Conservation (phyloP, 2,329 filamentous ascomycete species). For the Epichloe amarillans region DNA sequence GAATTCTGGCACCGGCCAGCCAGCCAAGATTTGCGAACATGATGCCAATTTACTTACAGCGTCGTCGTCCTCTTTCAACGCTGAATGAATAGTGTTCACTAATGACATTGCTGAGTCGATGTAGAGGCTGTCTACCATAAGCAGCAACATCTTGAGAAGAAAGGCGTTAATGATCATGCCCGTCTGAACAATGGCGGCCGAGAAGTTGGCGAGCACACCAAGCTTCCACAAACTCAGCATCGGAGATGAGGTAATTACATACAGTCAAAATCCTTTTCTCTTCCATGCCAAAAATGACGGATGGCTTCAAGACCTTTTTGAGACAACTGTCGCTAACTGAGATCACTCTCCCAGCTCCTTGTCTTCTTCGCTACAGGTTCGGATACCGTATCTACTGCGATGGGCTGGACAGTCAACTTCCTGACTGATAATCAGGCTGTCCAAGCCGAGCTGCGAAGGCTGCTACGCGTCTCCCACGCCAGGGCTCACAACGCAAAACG, state of each 20-base stretch:
- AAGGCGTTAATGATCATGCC: neutral
- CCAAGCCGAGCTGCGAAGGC: slow-evolving; percentile 10
- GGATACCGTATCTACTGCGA: slow-evolving; percentile 6
- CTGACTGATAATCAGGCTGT: slow-evolving; percentile 2
- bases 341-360: too few relatives aligned
- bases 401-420: slow-evolving; percentile 2
- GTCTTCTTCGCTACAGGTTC: slow-evolving; percentile 10
- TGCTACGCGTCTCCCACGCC: slow-evolving; percentile 8
- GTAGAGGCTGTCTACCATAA: too few relatives aligned
- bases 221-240: slow-evolving; percentile 18
- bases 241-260: slow-evolving; percentile 16
- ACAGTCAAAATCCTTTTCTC: neutral
- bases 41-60: too few relatives aligned
- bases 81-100: too few relatives aligned
- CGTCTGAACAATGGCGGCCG: slow-evolving; percentile 8
- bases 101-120: too few relatives aligned
- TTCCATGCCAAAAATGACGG: neutral
- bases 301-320: neutral
- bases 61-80: too few relatives aligned
- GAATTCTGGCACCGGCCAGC: neutral
- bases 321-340: neutral
- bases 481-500: slow-evolving; percentile 10
- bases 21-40: too few relatives aligned
- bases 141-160: neutral
- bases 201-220: slow-evolving; percentile 16